phyloP scores from a whole-genome alignment of 805 yeast genomes.

The Cyberlindnera nakhonratchasimensis region DNA sequence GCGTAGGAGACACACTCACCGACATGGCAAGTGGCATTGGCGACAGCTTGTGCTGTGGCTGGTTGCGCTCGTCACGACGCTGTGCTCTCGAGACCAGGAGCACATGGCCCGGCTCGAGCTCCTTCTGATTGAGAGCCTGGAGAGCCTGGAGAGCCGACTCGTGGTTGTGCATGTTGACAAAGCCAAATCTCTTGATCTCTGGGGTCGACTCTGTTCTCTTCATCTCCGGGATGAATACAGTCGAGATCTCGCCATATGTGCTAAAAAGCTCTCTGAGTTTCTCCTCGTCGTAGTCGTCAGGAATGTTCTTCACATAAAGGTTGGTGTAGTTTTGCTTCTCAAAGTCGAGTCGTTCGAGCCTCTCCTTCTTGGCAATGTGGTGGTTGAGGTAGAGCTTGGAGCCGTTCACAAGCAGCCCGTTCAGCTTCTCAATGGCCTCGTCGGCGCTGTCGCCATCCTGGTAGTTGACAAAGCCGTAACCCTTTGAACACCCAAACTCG shows the following conservation, averaged over 20 bases:
- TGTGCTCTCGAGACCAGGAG: conserved; percentile 45
- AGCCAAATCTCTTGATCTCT: conserved; percentile 46
- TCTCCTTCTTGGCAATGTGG: conserved; percentile 59
- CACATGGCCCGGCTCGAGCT: conserved; percentile 30
- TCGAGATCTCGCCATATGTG: conserved; percentile 46
- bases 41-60: not conserved
- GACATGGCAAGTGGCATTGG: conserved; percentile 3
- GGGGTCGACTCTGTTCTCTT: conserved; percentile 4
- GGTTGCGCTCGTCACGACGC: conserved; percentile 33
- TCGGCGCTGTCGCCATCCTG: conserved; percentile 50
- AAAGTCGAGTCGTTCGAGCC: conserved; percentile 43
- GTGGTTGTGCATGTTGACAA: conserved; percentile 45
- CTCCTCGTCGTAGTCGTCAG: conserved; percentile 34
- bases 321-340: conserved; percentile 46
- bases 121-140: conserved; percentile 43
- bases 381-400: conserved; percentile 45
- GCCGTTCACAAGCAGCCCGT: conserved; percentile 39
- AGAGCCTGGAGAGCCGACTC: conserved; percentile 46
- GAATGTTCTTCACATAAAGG: conserved; percentile 49
- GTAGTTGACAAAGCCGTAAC: conserved; percentile 68
- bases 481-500: conserved; percentile 43
- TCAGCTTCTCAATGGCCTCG: conserved; percentile 53
- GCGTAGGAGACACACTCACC: conserved; percentile 3
- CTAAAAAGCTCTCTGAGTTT: conserved; percentile 42
- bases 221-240: conserved; percentile 48